Evolutionary conservation across 2,329 filamentous ascomycete species (phyloP).

Genomic region (Arachnopeziza araneosa): DNA sequence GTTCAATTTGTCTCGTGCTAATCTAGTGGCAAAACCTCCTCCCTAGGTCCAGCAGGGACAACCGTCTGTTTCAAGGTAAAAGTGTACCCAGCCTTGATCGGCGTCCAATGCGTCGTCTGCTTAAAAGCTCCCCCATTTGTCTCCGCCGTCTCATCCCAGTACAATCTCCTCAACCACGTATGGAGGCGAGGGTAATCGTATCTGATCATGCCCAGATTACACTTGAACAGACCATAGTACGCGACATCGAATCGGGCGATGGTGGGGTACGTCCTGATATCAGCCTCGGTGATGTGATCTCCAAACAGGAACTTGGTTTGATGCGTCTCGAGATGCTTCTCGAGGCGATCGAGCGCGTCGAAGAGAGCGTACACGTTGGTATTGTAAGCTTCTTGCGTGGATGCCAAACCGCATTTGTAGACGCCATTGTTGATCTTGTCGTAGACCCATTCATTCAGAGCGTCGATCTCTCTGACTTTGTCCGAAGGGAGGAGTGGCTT

Average conservation of each 20-base stretch:
- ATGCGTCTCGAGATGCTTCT: constrained; percentile 53
- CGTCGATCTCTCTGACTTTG: constrained; percentile 10
- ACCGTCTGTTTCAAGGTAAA: background rate
- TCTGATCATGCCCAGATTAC: constrained; percentile 57
- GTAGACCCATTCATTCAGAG: constrained; percentile 75
- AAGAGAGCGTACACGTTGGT: constrained; percentile 65
- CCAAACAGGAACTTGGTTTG: constrained; percentile 52
- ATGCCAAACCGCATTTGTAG: constrained; percentile 75
- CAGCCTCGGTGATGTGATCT: constrained; percentile 59
- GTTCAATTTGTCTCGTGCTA: background rate
- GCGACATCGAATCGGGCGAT: constrained; percentile 62
- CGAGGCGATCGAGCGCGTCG: constrained; percentile 66
- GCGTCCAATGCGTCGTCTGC: constrained; percentile 1
- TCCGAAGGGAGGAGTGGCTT: constrained; percentile 4
- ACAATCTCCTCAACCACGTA: constrained; percentile 5
- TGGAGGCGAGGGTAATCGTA: constrained; percentile 52
- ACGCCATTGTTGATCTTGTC: constrained; percentile 62
- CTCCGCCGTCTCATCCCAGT: constrained; percentile 6
- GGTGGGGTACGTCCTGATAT: constrained; percentile 62
- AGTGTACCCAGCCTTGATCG: background rate
- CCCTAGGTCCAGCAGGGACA: background rate
- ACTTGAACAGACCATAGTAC: constrained; percentile 60
- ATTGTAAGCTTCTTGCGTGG: constrained; percentile 75
- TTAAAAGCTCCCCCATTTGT: constrained; percentile 2
- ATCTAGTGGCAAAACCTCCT: background rate